Percentiles rank a stretch among this genome's conserved stretches.
These are phyloP conservation scores for Metarhizium guizhouense DNA, from an alignment of 2,329 filamentous ascomycete species.

Conservation along the genomic window DNA sequence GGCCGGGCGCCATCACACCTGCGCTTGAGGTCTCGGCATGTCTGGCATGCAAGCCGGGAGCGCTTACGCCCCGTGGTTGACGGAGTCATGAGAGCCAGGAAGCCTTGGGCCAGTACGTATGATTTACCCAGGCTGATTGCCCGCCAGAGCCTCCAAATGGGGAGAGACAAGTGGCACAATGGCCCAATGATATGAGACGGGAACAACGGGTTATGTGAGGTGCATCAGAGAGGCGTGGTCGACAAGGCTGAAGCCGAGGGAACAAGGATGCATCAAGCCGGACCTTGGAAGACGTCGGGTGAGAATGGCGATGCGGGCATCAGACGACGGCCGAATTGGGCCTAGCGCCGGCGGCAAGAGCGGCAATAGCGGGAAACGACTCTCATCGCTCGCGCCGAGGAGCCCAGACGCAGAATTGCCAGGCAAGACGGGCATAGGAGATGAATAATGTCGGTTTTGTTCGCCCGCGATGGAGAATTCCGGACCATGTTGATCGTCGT, in stretches of 20 bases:
- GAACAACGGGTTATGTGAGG: background rate
- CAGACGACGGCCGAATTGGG: background rate
- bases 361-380: background rate
- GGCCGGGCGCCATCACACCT: constrained; percentile 45
- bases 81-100: background rate
- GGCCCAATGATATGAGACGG: background rate
- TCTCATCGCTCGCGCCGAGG: background rate
- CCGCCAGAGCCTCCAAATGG: background rate
- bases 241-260: background rate
- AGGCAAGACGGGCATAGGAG: too few species aligned
- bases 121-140: too few species aligned
- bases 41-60: constrained; percentile 36
- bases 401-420: too few species aligned
- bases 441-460: background rate
- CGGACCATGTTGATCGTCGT: background rate
- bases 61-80: constrained; percentile 20
- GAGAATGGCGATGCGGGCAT: background rate
- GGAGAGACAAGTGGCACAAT: background rate
- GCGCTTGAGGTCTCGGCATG: constrained; percentile 46
- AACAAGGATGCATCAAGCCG: background rate
- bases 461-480: background rate
- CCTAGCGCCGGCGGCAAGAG: background rate
- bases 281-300: background rate
- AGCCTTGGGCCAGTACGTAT: background rate
- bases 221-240: background rate